phyloP scores from a whole-genome alignment of 768 basidiomycete species.

The Psilocybe tampanensis region DNA sequence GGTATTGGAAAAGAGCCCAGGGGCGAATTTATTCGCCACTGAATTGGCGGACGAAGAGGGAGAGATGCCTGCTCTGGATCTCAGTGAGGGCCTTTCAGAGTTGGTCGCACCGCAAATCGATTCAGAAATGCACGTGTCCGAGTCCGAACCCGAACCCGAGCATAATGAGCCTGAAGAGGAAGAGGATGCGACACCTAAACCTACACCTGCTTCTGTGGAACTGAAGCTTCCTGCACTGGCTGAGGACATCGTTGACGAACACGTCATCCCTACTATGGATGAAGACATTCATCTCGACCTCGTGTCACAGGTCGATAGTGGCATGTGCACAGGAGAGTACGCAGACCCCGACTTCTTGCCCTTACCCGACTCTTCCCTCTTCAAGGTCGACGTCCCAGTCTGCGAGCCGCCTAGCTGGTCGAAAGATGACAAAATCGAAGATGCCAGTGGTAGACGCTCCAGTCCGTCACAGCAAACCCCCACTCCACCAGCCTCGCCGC shows the following conservation, averaged over 20 bases:
- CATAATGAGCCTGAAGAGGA: neutral
- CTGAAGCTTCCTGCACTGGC: neutral
- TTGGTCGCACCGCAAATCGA: neutral
- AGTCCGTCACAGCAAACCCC: slow-evolving; percentile 36
- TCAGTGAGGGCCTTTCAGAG: neutral
- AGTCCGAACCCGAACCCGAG: neutral
- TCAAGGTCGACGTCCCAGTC: neutral
- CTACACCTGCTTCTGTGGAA: neutral
- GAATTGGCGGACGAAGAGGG: slow-evolving; percentile 11
- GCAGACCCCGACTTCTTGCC: slow-evolving; percentile 48
- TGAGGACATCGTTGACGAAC: neutral
- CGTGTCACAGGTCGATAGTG: neutral
- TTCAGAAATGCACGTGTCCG: no score
- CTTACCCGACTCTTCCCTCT: slow-evolving; percentile 26
- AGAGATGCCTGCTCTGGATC: slow-evolving; percentile 5
- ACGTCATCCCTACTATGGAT: neutral
- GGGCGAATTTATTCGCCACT: slow-evolving; percentile 11
- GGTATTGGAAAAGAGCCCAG: slow-evolving; percentile 17
- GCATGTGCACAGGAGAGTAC: slow-evolving; percentile 12
- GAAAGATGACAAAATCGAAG: neutral
- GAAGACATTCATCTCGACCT: neutral
- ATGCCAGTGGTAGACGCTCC: neutral
- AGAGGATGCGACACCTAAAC: neutral
- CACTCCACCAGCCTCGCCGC: slow-evolving; percentile 48
- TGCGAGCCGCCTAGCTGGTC: neutral